phyloP scores from a whole-genome alignment of 495 filamentous ascomycete species.

The Xylaria nigripes region DNA sequence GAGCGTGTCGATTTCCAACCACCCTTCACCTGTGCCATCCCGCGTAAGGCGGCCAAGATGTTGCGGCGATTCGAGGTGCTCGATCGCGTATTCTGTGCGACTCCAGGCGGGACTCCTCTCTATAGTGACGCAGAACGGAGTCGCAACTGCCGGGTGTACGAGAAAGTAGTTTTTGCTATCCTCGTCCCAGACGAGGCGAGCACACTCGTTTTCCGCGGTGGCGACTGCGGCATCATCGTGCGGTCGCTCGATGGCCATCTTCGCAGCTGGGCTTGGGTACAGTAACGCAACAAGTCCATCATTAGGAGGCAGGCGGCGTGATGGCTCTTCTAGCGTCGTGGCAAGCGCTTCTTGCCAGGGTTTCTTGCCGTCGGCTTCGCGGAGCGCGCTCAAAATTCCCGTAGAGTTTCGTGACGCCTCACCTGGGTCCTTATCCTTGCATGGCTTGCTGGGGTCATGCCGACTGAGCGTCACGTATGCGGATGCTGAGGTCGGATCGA shows the following conservation, averaged over 20 bases:
- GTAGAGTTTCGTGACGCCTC: constrained; percentile 10
- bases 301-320: constrained; percentile 49
- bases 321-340: constrained; percentile 51
- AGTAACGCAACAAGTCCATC: constrained; percentile 68
- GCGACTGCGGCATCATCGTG: constrained; percentile 52
- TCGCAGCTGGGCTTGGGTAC: constrained; percentile 60
- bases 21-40: constrained; percentile 45
- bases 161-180: constrained; percentile 57
- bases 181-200: constrained; percentile 61
- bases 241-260: constrained; percentile 60
- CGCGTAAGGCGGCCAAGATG: constrained; percentile 43
- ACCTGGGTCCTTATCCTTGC: constrained; percentile 26
- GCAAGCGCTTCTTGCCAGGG: constrained; percentile 48
- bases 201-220: constrained; percentile 64
- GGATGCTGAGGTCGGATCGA: constrained; percentile 48
- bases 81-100: constrained; percentile 52
- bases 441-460: constrained; percentile 45
- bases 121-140: constrained; percentile 47
- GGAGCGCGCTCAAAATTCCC: constrained; percentile 33
- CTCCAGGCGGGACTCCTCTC: constrained; percentile 44
- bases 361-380: constrained; percentile 31
- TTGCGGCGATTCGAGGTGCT: constrained; percentile 50
- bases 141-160: constrained; percentile 58
- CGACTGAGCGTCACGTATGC: constrained; percentile 45
- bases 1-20: constrained; percentile 45